Base-by-base conservation (phyloP, 805 yeast genomes). In the Yamadazyma scolyti region DNA sequence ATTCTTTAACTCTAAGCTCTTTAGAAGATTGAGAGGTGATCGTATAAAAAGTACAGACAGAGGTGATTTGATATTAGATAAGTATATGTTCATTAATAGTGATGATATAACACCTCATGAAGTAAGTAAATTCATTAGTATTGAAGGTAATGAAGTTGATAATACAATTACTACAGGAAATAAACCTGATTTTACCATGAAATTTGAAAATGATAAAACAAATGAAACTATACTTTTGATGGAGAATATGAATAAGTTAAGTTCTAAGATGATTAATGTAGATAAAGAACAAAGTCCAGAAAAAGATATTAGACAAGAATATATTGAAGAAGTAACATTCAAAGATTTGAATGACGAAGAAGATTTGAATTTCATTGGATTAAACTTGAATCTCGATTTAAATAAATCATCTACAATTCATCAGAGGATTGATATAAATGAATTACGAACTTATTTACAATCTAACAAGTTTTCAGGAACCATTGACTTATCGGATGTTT, bases 131-230 rank as follows among this genome's bases (percentile, higher is more conserved):
- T 77, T 79, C 29, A 72, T 89, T 20, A 96, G 93, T 51, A 56
- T 93, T 11, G 75, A 69, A 30, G 97, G 87, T 3, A 93, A 93
- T 51, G 74, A 72, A 33, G 83, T 81, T 28, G 95, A 90, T 50
- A 84, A 84, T 49, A 73, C 95, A 0, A 79, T 79, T 28, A 73
- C 68, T 41, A 57, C 73, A 29, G 97, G 97, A 1, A 85, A 86
- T 49, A 67, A 69, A 13, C 96, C 96, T 0, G 97, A 90, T 58
- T 65, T 85, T 33, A 90, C 97, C 5, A 90, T 90, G 97, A 69
- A 72, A 34, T 71, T 68, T 23, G 35, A 25, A 16, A 36, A 36
- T 22, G 35, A 35, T 20, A 22, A 37, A 30, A 20, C 36, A 6
- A 32, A 39, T 20, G 95, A 85, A 42, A 75, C 88, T 44, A 70